phyloP scores from a whole-genome alignment of 106 monocot genomes.

The Agapanthus africanus region DNA sequence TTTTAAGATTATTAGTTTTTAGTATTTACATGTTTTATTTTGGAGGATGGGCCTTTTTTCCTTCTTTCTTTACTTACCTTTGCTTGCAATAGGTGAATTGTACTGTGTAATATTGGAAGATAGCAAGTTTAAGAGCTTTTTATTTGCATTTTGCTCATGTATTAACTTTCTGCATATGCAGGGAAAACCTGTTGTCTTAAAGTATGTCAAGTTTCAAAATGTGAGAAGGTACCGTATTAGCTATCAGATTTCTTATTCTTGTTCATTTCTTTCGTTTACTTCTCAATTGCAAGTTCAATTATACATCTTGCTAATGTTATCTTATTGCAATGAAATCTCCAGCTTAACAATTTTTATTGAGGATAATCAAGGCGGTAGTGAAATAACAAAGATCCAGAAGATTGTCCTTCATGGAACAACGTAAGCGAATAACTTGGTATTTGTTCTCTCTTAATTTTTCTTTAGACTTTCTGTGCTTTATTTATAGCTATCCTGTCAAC shows the following conservation, averaged over 20 bases:
- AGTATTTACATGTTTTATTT: too few relatives aligned
- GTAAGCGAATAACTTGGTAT: too few relatives aligned
- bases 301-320: background rate
- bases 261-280: background rate
- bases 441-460: too few relatives aligned
- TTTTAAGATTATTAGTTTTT: too few relatives aligned
- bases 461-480: too few relatives aligned
- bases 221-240: slow-evolving; percentile 63
- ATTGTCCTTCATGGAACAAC: slow-evolving; percentile 74
- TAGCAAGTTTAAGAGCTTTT: background rate
- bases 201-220: slow-evolving; percentile 98
- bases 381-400: slow-evolving; percentile 69
- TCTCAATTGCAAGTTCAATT: too few relatives aligned
- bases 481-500: too few relatives aligned
- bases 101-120: too few relatives aligned
- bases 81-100: too few relatives aligned
- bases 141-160: background rate
- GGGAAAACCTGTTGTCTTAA: slow-evolving; percentile 69
- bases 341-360: slow-evolving; percentile 97
- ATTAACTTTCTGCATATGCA: slow-evolving; percentile 18
- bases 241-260: background rate
- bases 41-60: too few relatives aligned
- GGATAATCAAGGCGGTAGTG: slow-evolving; percentile 80
- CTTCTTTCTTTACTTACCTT: background rate
- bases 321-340: slow-evolving; percentile 12